Evolutionary conservation across 192 early-diverging fungal species (phyloP), one percentile per base, ranked within the genome.

Genomic region (Umbelopsis isabellina): DNA sequence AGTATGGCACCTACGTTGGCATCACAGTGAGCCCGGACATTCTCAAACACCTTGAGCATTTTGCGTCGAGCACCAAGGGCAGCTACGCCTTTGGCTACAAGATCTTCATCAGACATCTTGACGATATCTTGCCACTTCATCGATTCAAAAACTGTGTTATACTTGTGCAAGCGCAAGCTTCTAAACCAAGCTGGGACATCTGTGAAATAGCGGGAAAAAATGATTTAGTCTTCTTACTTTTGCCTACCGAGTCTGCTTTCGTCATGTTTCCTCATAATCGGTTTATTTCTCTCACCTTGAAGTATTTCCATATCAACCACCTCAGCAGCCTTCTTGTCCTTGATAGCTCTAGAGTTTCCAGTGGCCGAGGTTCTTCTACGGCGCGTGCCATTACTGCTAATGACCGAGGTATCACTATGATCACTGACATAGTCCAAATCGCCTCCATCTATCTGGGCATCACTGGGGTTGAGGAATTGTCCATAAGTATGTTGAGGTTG

Each of bases 31-130:
- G 37, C 67, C 33, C 77, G 75, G 45, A 94, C 86, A 61, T 90
- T 82, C 74, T 96, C 96, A 87, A 98, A 98, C 64, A 96, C 94
- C 82, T 97, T 97, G 53, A 97, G 78, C 88, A 99, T 94, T 82
- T 99, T 99, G 71, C 94, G 86, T 25, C 97, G 89, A 22, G 97
- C 97, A 52, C 97, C 97, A 69, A 97, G 86, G 53, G 97, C 96
- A 7, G 91, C 80, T 10, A 99, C 96, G 25, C 97, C 97, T 69
- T 91, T 89, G 41, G 82, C 87, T 48, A 86, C 85, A 71, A 99
- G 84, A 27, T 90, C 87, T 44, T 92, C 88, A 66, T 99, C 97
- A 23, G 80, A 83, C 75, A 99, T 75, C 55, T 90, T 87, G 48
- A 99, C 90, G 70, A 99, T 93, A 35, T 93, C 90, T 58, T 89